Evolutionary conservation across 768 basidiomycete species (phyloP), one percentile per base, ranked within the genome.

Genomic region (Boletus sensibilis): DNA sequence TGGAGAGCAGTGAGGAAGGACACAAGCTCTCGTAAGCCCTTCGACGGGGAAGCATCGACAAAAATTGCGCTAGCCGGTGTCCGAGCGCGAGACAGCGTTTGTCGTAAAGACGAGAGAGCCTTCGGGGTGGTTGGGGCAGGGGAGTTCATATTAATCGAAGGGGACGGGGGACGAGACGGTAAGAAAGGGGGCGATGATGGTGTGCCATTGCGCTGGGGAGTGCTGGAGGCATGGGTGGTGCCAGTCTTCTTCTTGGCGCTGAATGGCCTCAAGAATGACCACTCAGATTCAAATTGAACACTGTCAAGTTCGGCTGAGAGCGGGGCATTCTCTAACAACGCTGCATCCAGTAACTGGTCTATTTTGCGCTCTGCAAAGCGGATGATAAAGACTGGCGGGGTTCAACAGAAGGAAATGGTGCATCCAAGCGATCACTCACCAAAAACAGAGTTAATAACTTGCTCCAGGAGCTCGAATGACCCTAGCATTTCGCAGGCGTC

Each of bases 241-340:
- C 61, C 48, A 27, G 55, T 29, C 69, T 85, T 90, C 68, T 82
- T 86, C 68, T 87, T 88, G 31, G 76, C 71, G 25, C 76, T 77
- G 63, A 92, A 88, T 8, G 90, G 79, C n/a, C 90, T 82, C 20
- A 92, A 74, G 68, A 93, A 89, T 0, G 88, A 87, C 97, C 97
- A 99, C 52, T 98, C 97, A 6, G 92, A 94, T 72, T 98, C 95
- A 66, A 98, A 99, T 60, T 92, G 87, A 20, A 98, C 78, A 31
- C 83, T 80, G 50, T 90, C 91, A 52, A 93, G 85, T 63, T 90
- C 88, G 5, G 84, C 82, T 2, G 88, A 82, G n/a, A 86, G 77
- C 0, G 92, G 82, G 10, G 88, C 82, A 66, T 90, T 86, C 49
- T 98, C 94, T 45, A 99, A 79, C 47, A 98, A 74, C 0, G 90